These are phyloP conservation scores for Symmetrospora coprosmae DNA, from an alignment of 768 basidiomycete genomes.

Conservation along the genomic window DNA sequence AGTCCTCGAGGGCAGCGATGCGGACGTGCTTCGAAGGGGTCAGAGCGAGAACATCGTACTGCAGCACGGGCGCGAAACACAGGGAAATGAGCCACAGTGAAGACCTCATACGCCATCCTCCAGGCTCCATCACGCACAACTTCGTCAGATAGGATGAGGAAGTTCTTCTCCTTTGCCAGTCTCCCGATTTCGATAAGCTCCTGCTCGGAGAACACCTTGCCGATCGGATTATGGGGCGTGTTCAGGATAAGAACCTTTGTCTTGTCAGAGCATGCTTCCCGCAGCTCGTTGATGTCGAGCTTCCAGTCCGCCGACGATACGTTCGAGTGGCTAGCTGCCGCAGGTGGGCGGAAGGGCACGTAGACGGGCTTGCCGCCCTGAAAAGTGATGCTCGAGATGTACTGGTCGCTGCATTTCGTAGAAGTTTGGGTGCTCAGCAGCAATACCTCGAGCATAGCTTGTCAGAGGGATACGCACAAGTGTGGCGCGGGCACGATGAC, in stretches of 20 bases:
- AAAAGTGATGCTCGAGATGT: slow-evolving; percentile 31
- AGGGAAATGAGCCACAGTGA: background rate
- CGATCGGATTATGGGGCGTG: slow-evolving; percentile 84
- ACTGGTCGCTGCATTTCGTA: slow-evolving; percentile 30
- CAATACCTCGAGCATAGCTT: too few relatives aligned
- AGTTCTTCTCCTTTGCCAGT: slow-evolving; percentile 78
- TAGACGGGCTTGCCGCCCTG: slow-evolving; percentile 34
- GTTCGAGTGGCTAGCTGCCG: slow-evolving; percentile 38
- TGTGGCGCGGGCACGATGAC: slow-evolving; percentile 87
- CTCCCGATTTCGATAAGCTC: slow-evolving; percentile 76
- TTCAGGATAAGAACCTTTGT: slow-evolving; percentile 51
- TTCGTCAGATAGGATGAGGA: slow-evolving; percentile 89
- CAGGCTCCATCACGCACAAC: slow-evolving; percentile 58
- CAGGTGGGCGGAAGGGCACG: slow-evolving; percentile 86
- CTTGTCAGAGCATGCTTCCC: slow-evolving; percentile 67
- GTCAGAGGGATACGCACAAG: slow-evolving; percentile 1
- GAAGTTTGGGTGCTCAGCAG: too few relatives aligned
- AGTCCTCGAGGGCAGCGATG: slow-evolving; percentile 84
- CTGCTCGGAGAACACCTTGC: slow-evolving; percentile 69
- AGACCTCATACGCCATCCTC: background rate
- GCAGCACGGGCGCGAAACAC: slow-evolving; percentile 15
- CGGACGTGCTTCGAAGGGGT: slow-evolving; percentile 78
- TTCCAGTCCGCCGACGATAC: slow-evolving; percentile 66
- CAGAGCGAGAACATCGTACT: slow-evolving; percentile 90
- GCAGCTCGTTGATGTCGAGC: slow-evolving; percentile 76